A percentile compares a stretch with the other conserved stretches of the same genome.
phyloP scores from a whole-genome alignment of 2,329 filamentous ascomycete species.

The Tolypocladium ovalisporum region DNA sequence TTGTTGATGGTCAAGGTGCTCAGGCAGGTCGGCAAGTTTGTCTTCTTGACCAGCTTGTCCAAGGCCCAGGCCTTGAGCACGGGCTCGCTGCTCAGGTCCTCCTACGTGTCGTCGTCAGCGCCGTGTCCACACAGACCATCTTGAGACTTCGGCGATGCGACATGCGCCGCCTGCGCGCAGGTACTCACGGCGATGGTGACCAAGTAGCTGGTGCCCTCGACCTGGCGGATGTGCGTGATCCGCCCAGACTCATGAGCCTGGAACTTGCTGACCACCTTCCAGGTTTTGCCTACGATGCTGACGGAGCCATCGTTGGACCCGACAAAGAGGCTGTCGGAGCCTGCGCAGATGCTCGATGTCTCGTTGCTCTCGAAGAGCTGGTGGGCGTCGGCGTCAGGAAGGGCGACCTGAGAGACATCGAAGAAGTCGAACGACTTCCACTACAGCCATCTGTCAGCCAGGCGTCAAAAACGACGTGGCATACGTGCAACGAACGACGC shows the following conservation, averaged over 20 bases:
- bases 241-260: constrained; percentile 70
- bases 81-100: constrained; percentile 81
- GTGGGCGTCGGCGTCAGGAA: constrained; percentile 68
- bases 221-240: constrained; percentile 85
- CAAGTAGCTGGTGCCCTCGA: constrained; percentile 75
- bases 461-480: background rate
- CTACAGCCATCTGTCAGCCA: constrained; percentile 30
- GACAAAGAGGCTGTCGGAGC: constrained; percentile 81
- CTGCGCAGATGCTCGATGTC: constrained; percentile 73
- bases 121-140: background rate
- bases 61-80: constrained; percentile 95
- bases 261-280: constrained; percentile 81
- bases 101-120: constrained; percentile 29
- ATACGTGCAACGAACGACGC: background rate
- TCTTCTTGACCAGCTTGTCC: constrained; percentile 90
- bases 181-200: constrained; percentile 60
- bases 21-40: constrained; percentile 75
- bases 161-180: background rate
- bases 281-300: constrained; percentile 75
- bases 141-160: background rate
- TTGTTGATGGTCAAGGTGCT: constrained; percentile 82
- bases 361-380: constrained; percentile 73
- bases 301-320: constrained; percentile 78
- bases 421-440: constrained; percentile 99
- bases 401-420: constrained; percentile 76